Conservation (phyloP, 768 basidiomycete genomes). For the Dentipellis sp. region DNA sequence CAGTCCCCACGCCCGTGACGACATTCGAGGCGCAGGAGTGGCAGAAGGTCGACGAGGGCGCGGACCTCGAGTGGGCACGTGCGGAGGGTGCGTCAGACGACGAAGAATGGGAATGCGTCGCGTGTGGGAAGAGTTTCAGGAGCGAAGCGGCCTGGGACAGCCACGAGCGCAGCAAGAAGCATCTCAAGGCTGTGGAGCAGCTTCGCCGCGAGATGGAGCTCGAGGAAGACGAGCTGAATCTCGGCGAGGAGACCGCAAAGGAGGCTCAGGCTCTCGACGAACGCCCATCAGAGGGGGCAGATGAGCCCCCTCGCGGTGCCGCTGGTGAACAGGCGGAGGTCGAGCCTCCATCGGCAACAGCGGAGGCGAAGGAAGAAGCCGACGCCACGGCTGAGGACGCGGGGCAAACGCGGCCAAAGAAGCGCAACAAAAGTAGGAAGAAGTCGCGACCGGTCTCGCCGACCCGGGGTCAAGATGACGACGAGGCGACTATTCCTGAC, state of each 20-base stretch:
- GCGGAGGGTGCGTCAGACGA: constrained; percentile 54
- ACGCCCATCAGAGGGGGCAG: background rate
- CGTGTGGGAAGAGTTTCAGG: constrained; percentile 80
- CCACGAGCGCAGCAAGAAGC: constrained; percentile 93
- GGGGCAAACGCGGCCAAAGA: constrained; percentile 14
- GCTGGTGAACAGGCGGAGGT: background rate
- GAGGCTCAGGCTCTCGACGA: background rate
- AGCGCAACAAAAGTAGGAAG: constrained; percentile 9
- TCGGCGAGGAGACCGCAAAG: constrained; percentile 17
- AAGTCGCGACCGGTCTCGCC: constrained; percentile 10
- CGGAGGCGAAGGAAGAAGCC: background rate
- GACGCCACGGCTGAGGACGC: background rate
- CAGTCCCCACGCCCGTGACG: constrained; percentile 25
- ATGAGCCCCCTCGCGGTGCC: background rate
- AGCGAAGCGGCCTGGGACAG: constrained; percentile 94
- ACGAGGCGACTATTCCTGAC: background rate
- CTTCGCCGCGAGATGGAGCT: constrained; percentile 68
- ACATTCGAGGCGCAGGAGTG: constrained; percentile 81
- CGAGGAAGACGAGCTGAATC: constrained; percentile 61
- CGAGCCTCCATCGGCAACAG: background rate
- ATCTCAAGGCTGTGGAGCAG: constrained; percentile 77
- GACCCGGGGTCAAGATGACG: background rate
- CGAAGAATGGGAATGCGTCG: constrained; percentile 94
- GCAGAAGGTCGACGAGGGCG: constrained; percentile 62
- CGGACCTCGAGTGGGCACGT: constrained; percentile 67